phyloP scores from a whole-genome alignment of 495 filamentous ascomycete species.

The Alectoria sarmentosa region DNA sequence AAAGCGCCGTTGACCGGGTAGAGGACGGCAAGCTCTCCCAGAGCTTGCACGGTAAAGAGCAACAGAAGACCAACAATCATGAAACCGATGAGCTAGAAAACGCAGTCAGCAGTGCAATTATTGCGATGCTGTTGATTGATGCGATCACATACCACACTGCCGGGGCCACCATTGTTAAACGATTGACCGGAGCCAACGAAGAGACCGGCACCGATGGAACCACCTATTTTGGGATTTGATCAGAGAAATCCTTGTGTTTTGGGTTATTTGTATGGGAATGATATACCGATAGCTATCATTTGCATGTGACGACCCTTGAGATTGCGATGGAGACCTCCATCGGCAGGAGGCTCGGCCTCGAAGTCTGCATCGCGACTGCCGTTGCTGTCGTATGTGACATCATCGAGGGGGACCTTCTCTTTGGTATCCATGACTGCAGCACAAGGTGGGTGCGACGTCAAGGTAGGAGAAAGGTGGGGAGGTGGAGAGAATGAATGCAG shows the following conservation, averaged over 20 bases:
- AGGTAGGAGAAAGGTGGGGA: neutral
- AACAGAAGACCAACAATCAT: conserved; percentile 49
- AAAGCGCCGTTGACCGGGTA: conserved; percentile 62
- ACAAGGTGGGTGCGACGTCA: neutral
- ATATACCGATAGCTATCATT: conserved; percentile 66
- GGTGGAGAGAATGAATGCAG: neutral
- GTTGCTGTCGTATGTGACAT: conserved; percentile 22
- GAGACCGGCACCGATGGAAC: conserved; percentile 48
- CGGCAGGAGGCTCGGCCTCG: conserved; percentile 2
- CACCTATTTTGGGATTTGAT: conserved; percentile 29
- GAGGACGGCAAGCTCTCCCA: conserved; percentile 63
- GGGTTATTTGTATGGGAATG: neutral
- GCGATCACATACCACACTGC: conserved; percentile 33
- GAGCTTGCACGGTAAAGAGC: conserved; percentile 52
- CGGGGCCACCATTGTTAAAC: conserved; percentile 38
- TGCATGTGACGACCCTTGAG: conserved; percentile 59
- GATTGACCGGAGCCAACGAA: conserved; percentile 45
- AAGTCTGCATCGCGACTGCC: conserved; percentile 17
- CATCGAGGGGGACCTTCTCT: conserved; percentile 16
- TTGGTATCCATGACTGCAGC: conserved; percentile 3
- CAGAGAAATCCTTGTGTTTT: neutral
- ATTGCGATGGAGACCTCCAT: conserved; percentile 32
- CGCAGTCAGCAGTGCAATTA: conserved; percentile 21
- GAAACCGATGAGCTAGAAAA: conserved; percentile 38
- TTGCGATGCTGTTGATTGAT: neutral